Evolutionary conservation across 2,329 filamentous ascomycete species (phyloP).

Genomic region (Aurifilum marmelostoma): DNA sequence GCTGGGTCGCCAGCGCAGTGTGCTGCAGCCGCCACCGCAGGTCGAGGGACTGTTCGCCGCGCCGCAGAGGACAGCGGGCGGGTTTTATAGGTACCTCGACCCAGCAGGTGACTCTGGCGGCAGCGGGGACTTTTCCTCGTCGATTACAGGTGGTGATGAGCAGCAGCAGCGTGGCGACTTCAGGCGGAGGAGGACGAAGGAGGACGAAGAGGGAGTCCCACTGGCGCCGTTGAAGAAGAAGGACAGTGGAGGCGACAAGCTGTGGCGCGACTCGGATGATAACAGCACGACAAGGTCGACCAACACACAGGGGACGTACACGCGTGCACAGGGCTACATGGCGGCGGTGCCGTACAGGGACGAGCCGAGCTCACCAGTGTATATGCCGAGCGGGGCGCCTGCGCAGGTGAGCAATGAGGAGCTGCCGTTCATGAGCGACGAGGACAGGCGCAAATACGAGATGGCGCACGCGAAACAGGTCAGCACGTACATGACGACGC

Average conservation of each 20-base stretch:
- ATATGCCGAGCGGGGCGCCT: slow-evolving; percentile 66
- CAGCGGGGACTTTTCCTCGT: slow-evolving; percentile 48
- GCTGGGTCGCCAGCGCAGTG: slow-evolving; percentile 55
- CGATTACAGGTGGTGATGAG: background rate
- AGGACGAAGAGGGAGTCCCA: slow-evolving; percentile 28
- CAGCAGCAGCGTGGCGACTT: background rate
- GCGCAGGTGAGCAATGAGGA: background rate
- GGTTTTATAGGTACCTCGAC: slow-evolving; percentile 71
- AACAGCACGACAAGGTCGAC: slow-evolving; percentile 37
- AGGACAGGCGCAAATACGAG: slow-evolving; percentile 75
- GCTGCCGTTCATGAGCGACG: slow-evolving; percentile 71
- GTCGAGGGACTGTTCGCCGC: slow-evolving; percentile 80
- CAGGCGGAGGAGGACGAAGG: slow-evolving; percentile 12
- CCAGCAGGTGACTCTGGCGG: slow-evolving; percentile 56
- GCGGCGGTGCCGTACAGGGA: slow-evolving; percentile 14
- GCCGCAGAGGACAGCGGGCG: slow-evolving; percentile 67
- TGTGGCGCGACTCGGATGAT: slow-evolving; percentile 35
- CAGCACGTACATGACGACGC: slow-evolving; percentile 40
- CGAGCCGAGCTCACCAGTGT: slow-evolving; percentile 50
- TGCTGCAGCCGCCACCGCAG: slow-evolving; percentile 71
- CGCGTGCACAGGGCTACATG: background rate
- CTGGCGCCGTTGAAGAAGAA: slow-evolving; percentile 33
- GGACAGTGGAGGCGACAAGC: background rate
- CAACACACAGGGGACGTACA: background rate
- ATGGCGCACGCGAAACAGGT: slow-evolving; percentile 64